These are phyloP conservation scores for Chrysochromulina tobinii DNA, from an alignment of 78 protist species.

Conservation along the genomic window DNA sequence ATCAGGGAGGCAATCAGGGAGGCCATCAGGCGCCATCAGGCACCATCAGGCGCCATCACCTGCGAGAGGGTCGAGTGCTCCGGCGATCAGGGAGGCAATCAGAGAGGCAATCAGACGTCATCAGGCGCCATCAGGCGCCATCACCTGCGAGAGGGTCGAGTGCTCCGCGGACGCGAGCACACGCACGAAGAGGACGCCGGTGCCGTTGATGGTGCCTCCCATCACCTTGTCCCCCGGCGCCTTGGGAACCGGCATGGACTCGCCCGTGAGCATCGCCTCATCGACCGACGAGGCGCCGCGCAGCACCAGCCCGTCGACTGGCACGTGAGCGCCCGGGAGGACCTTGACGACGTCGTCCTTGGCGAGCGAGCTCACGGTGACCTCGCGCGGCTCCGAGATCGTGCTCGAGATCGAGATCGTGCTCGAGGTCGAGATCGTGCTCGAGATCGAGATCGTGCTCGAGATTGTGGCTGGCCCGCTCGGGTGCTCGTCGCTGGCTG, in stretches of 20 bases:
- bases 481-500: not conserved
- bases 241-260: slow-evolving; percentile 72
- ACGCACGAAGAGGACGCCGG: slow-evolving; percentile 45
- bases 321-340: slow-evolving; percentile 52
- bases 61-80: no score
- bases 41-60: no score
- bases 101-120: no score
- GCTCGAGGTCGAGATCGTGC: no score
- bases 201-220: slow-evolving; percentile 88
- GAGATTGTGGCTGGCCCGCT: no score
- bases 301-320: slow-evolving; percentile 62
- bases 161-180: not conserved
- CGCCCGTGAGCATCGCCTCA: slow-evolving; percentile 88
- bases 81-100: no score
- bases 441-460: no score
- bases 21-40: no score
- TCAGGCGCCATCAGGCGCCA: no score
- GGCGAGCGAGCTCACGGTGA: not conserved
- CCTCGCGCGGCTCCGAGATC: not conserved
- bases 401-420: no score
- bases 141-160: not conserved
- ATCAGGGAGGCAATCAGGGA: no score
- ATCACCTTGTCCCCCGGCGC: slow-evolving; percentile 68
- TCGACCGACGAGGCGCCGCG: slow-evolving; percentile 70
- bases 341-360: slow-evolving; percentile 66